These are phyloP conservation scores for Vanrija sp. DNA, from an alignment of 1,284 basidiomycete species.

Conservation along the genomic window DNA sequence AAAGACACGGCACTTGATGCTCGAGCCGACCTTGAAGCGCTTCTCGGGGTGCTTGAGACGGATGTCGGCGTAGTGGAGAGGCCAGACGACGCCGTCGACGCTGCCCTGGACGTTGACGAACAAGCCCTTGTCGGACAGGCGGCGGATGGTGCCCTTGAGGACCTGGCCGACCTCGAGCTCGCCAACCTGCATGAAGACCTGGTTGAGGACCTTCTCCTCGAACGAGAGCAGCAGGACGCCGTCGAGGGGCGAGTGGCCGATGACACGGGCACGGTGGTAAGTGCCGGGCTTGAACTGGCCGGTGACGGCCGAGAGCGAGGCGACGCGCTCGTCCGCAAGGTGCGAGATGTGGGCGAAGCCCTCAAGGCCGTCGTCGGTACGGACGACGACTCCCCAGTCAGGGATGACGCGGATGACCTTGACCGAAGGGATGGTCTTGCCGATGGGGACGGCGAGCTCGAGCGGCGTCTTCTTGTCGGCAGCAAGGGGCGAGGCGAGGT, in stretches of 20 bases:
- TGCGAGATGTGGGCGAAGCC: conserved; percentile 96
- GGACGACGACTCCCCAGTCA: conserved; percentile 75
- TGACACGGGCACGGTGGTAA: conserved; percentile 80
- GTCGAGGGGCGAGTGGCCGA: conserved; percentile 82
- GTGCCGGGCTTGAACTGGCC: conserved; percentile 77
- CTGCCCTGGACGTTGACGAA: conserved; percentile 81
- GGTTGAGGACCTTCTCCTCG: conserved; percentile 75
- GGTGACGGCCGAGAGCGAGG: conserved; percentile 63
- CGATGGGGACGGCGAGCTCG: conserved; percentile 65
- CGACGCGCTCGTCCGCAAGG: conserved; percentile 83
- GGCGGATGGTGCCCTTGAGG: conserved; percentile 79
- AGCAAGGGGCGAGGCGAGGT: conserved; percentile 51
- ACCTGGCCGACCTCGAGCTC: conserved; percentile 81
- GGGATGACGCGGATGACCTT: conserved; percentile 69
- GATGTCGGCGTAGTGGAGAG: conserved; percentile 93
- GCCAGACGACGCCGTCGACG: conserved; percentile 90
- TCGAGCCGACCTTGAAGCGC: conserved; percentile 79
- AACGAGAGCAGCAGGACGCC: conserved; percentile 82
- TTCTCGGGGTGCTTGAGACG: conserved; percentile 84
- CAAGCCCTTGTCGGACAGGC: conserved; percentile 70
- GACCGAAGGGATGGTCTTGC: conserved; percentile 65
- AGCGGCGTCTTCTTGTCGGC: conserved; percentile 47
- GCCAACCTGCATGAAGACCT: conserved; percentile 78
- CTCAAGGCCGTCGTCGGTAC: conserved; percentile 61
- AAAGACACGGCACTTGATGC: conserved; percentile 81